phyloP scores from a whole-genome alignment of 768 basidiomycete genomes.

The Suillus fuscotomentosus region DNA sequence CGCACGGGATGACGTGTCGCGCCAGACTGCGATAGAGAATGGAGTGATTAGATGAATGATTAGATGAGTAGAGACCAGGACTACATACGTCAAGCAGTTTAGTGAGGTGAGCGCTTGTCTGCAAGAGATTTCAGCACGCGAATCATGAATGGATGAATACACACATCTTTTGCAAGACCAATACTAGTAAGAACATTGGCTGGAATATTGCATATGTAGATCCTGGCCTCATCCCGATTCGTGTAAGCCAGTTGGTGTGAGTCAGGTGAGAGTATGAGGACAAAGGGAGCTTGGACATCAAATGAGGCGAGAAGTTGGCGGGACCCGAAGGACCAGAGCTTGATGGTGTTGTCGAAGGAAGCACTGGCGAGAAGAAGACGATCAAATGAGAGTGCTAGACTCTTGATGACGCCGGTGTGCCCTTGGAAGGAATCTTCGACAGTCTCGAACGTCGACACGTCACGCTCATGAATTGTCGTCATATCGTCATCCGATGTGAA shows the following conservation, averaged over 20 bases:
- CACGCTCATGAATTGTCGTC: neutral
- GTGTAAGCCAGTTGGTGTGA: neutral
- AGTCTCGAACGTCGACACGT: neutral
- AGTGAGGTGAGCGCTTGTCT: neutral
- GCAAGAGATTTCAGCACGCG: neutral
- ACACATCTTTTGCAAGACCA: neutral
- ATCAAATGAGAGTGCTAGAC: neutral
- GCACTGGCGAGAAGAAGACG: neutral
- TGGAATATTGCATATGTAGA: neutral
- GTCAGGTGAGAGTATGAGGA: neutral
- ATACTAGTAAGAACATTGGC: neutral
- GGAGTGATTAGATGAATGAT: neutral
- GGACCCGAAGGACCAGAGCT: neutral
- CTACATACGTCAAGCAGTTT: neutral
- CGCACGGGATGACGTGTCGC: neutral
- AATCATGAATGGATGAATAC: neutral
- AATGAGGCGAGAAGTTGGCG: neutral
- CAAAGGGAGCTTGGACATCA: fast-evolving
- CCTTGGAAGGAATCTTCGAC: neutral
- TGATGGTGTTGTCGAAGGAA: neutral
- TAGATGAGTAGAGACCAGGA: neutral
- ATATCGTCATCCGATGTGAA: neutral
- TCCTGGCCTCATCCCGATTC: neutral
- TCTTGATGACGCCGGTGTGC: neutral
- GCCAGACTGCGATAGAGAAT: neutral